Evolutionary conservation across 208 protist genomes (phyloP).

Genomic region (Lotmaria passim): DNA sequence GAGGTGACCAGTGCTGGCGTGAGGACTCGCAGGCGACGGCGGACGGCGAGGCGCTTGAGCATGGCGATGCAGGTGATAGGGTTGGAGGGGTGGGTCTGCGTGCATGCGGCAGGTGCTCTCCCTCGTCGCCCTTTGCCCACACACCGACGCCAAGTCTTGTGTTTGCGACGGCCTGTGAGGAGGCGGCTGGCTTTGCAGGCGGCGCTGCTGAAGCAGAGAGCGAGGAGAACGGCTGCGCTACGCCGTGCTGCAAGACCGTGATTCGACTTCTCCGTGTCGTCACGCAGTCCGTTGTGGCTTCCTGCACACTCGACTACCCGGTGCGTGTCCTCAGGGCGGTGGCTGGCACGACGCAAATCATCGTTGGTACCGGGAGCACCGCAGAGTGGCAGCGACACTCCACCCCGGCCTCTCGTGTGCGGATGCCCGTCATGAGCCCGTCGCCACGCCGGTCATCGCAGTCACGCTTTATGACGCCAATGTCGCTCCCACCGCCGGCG

Average conservation of each 20-base stretch:
- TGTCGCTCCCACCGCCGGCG: background rate
- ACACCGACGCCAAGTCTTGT: constrained; percentile 29
- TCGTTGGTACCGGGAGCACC: constrained; percentile 23
- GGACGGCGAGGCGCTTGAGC: background rate
- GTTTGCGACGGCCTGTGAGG: constrained; percentile 14
- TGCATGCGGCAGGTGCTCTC: background rate
- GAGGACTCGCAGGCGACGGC: background rate
- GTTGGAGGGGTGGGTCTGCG: background rate
- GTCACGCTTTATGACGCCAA: background rate
- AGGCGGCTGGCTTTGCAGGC: background rate
- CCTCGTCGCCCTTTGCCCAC: constrained; percentile 6
- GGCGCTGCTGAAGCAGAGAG: background rate
- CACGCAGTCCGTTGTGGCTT: constrained; percentile 26
- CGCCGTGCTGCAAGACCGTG: background rate
- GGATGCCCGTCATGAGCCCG: background rate
- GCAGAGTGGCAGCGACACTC: constrained; percentile 4
- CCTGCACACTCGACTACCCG: constrained; percentile 35
- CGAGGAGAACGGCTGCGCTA: background rate
- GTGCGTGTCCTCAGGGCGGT: constrained; percentile 14
- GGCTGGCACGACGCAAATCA: constrained; percentile 26
- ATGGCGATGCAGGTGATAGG: background rate
- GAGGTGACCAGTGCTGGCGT: background rate
- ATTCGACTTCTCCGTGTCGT: constrained; percentile 27
- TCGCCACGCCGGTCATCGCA: background rate
- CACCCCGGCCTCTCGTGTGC: background rate